Evolutionary conservation across 345 rosid species (phyloP).

Genomic region (Rhodomyrtus tomentosa): DNA sequence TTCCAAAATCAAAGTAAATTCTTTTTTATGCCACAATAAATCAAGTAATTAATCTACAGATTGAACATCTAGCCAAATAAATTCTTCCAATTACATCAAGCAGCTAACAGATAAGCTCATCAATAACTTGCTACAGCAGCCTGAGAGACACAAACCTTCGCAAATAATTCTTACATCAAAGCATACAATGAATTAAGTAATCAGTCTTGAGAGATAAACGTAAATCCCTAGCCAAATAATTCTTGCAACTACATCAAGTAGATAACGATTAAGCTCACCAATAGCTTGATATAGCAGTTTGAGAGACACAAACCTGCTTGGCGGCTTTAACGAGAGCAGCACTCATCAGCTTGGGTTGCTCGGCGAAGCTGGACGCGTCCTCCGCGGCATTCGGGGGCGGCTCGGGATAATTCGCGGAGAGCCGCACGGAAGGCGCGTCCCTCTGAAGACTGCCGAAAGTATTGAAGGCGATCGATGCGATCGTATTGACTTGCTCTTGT

Average conservation of each 20-base stretch:
- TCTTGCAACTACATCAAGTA: neutral
- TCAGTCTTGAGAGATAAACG: neutral
- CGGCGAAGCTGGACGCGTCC: constrained; percentile 38
- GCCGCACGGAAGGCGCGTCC: constrained; percentile 78
- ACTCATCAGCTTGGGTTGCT: constrained; percentile 77
- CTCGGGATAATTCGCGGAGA: constrained; percentile 75
- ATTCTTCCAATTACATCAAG: neutral
- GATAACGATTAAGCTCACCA: rapidly evolving
- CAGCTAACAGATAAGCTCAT: neutral
- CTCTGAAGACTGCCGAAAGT: constrained; percentile 73
- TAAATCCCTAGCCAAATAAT: neutral
- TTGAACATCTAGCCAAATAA: neutral
- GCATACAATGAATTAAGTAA: neutral
- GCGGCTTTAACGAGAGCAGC: constrained; percentile 85
- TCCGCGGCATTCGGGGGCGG: constrained; percentile 48
- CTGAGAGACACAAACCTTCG: no score
- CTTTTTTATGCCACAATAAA: neutral
- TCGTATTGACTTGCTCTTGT: constrained; percentile 75
- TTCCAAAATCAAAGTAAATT: neutral
- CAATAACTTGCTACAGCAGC: neutral
- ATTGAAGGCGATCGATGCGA: constrained; percentile 70
- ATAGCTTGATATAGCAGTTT: neutral
- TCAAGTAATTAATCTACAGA: neutral
- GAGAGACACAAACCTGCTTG: constrained; percentile 43
- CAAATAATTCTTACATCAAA: neutral